Evolutionary conservation across 768 basidiomycete species (phyloP).

Genomic region (Lactarius trivialis): DNA sequence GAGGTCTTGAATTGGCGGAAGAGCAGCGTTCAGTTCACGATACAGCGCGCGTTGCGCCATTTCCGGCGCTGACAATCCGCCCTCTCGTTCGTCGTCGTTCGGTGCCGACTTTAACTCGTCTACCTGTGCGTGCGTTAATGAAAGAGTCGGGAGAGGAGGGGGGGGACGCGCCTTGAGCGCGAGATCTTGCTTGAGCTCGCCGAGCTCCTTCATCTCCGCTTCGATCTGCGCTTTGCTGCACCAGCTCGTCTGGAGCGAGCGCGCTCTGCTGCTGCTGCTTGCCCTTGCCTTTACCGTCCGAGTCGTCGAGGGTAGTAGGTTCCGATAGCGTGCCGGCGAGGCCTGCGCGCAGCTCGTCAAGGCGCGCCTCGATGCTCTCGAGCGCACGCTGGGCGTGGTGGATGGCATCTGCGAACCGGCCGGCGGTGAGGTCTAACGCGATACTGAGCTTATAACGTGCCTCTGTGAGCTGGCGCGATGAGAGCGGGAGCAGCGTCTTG

Average conservation of each 20-base stretch:
- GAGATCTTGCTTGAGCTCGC: constrained; percentile 71
- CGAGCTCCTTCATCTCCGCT: constrained; percentile 72
- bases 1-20: constrained; percentile 29
- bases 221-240: constrained; percentile 72
- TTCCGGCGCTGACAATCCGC: constrained; percentile 51
- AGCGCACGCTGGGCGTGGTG: constrained; percentile 73
- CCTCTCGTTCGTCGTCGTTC: constrained; percentile 43
- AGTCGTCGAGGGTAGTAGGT: constrained; percentile 28
- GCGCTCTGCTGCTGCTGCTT: constrained; percentile 21
- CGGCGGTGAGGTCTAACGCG: constrained; percentile 85
- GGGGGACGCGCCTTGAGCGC: constrained; percentile 55
- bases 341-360: constrained; percentile 50
- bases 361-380: constrained; percentile 65
- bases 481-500: constrained; percentile 71
- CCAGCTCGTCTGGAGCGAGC: constrained; percentile 45
- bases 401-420: constrained; percentile 77
- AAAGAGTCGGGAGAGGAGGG: not conserved
- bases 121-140: constrained; percentile 44
- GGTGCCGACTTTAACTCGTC: constrained; percentile 87
- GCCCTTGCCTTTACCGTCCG: constrained; percentile 58
- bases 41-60: constrained; percentile 67
- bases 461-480: constrained; percentile 90
- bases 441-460: constrained; percentile 93
- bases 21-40: constrained; percentile 50
- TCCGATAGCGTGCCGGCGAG: constrained; percentile 36